Base-by-base conservation (phyloP, 805 yeast genomes). In the Blastobotrys attinorum region DNA sequence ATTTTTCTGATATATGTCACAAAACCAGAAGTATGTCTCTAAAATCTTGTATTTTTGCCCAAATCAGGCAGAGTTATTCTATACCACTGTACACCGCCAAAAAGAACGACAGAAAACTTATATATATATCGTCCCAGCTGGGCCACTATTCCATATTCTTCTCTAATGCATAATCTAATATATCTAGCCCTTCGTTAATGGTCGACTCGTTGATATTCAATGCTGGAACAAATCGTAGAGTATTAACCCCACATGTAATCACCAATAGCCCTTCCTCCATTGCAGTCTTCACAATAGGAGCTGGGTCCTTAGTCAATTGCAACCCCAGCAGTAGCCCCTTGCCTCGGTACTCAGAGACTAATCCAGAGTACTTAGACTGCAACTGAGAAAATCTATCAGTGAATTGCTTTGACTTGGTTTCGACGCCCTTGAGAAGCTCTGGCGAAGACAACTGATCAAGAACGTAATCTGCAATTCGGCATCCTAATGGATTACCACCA, bases 401-500 rank as follows among this genome's bases (percentile, higher is more conserved):
- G 50, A 90, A 76, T 35, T 75, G 58, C 35, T 72, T 72, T 18
- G 90, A 76, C 55, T 83, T 82, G 34, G 63, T 60, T 16, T 67
- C 66, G 17, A 92, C 96, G 8, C 70, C 62, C 5, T 64, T 58
- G 54, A 86, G 70, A 51, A 92, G 81, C 16, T 68, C 72, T 3
- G 70, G 63, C 39, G 81, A 65, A 11, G 87, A 72, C 36, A 92
- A 72, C 54, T 77, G 73, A 43, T 73, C 79, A 20, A 92, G 65
- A 11, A 92, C 95, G 57, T 83, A 80, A 35, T 72, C 67, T 3
- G 88, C 96, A 40, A 92, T 76, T 49, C 89, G 77, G 29, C 90
- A 73, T 3, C 88, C 97, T 50, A 92, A 69, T 44, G 97, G 97
- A 63, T 92, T 92, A 44, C 98, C 98, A 50, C 98, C 97, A 60